Evolutionary conservation across 208 protist species (phyloP).

Genomic region (Plasmodiophora brassicae): DNA sequence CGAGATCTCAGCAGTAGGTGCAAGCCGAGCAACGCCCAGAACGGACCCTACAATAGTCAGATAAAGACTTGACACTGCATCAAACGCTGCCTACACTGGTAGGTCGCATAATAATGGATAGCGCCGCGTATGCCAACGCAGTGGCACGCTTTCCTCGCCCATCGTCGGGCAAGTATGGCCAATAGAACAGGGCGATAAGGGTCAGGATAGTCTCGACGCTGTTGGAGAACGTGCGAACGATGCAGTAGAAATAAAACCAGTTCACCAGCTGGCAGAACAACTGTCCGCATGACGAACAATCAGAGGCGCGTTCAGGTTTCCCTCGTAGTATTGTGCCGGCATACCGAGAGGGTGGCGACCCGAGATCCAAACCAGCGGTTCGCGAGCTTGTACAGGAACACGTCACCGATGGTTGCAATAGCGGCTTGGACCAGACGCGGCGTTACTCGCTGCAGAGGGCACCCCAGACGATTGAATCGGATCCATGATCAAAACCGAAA

Average conservation of each 20-base stretch:
- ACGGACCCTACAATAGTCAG: neutral
- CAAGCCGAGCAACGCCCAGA: neutral
- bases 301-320: neutral
- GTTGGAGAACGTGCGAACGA: conserved; percentile 44
- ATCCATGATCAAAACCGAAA: neutral
- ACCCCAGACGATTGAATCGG: too few species aligned
- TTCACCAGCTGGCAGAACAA: conserved; percentile 40
- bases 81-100: neutral
- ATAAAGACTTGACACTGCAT: neutral
- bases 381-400: conserved; percentile 32
- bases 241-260: conserved; percentile 44
- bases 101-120: neutral
- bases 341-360: neutral
- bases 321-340: neutral
- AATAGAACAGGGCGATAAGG: neutral
- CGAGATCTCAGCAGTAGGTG: neutral
- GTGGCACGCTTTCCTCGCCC: neutral
- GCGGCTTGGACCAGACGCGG: conserved; percentile 28
- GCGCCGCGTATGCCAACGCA: neutral
- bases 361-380: neutral
- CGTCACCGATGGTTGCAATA: conserved; percentile 5
- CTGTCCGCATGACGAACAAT: neutral
- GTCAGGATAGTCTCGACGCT: conserved; percentile 32
- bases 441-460: neutral
- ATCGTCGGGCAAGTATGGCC: conserved; percentile 22